These are phyloP conservation scores for Tephrocybe sp. DNA, from an alignment of 768 basidiomycete genomes.

Conservation along the genomic window DNA sequence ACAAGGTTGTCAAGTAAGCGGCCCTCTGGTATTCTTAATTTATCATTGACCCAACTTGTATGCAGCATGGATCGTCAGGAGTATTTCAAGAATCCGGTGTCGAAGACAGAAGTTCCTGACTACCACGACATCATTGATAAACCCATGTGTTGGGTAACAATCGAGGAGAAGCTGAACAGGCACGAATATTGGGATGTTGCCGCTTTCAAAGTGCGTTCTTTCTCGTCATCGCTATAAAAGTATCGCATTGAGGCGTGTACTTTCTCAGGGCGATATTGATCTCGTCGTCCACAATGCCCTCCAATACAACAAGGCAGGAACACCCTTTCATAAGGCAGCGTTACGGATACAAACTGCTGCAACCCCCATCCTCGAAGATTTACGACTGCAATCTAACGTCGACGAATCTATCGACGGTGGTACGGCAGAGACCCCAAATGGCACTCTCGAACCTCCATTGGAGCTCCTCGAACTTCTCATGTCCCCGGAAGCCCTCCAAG, in stretches of 20 bases:
- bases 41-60: conserved; percentile 6
- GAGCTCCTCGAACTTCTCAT: conserved; percentile 54
- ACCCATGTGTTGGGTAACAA: conserved; percentile 88
- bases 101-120: conserved; percentile 75
- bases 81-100: conserved; percentile 82
- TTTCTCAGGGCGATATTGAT: conserved; percentile 66
- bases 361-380: conserved; percentile 39
- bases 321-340: conserved; percentile 68
- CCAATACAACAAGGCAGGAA: conserved; percentile 78
- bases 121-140: conserved; percentile 83
- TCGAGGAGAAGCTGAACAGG: conserved; percentile 77
- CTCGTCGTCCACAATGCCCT: conserved; percentile 87
- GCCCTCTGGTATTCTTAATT: background rate
- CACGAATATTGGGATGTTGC: conserved; percentile 80
- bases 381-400: conserved; percentile 19
- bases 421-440: conserved; percentile 32
- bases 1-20: conserved; percentile 65
- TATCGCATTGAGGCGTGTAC: background rate
- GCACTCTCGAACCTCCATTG: conserved; percentile 74
- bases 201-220: conserved; percentile 59
- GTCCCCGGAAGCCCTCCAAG: conserved; percentile 49
- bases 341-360: conserved; percentile 48
- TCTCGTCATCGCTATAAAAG: background rate
- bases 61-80: conserved; percentile 70
- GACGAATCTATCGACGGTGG: background rate